Evolutionary conservation across 2,329 filamentous ascomycete genomes (phyloP).

Genomic region (Colletotrichum neosansevieriae): DNA sequence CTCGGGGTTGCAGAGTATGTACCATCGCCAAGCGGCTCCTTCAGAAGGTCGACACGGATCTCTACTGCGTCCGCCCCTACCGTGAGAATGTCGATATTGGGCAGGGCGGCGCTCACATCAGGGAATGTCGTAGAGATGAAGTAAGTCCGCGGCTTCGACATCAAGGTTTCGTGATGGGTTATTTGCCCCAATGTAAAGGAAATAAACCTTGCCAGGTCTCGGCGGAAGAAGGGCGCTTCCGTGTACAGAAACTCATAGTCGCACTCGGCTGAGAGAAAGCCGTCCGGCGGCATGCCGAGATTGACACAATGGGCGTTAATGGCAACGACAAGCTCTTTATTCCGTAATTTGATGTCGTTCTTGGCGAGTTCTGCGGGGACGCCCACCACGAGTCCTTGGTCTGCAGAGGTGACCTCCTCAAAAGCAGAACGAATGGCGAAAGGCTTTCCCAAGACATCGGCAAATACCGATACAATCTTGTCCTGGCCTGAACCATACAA

Average conservation of each 20-base stretch:
- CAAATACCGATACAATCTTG: slow-evolving; percentile 79
- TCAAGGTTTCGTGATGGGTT: slow-evolving; percentile 80
- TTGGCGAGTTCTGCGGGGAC: slow-evolving; percentile 69
- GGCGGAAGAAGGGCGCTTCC: slow-evolving; percentile 75
- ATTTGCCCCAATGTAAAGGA: slow-evolving; percentile 85
- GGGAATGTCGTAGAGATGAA: slow-evolving; percentile 91
- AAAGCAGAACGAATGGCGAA: slow-evolving; percentile 70
- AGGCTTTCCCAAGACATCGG: slow-evolving; percentile 82
- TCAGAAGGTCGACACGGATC: slow-evolving; percentile 83
- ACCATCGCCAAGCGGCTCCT: slow-evolving; percentile 75
- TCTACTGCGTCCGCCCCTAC: slow-evolving; percentile 90
- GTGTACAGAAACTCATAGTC: slow-evolving; percentile 92
- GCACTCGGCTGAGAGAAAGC: slow-evolving; percentile 73
- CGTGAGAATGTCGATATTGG: slow-evolving; percentile 88
- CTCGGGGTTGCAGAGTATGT: slow-evolving; percentile 77
- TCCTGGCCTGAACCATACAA: slow-evolving; percentile 80
- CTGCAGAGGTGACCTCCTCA: slow-evolving; percentile 63
- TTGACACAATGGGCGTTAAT: slow-evolving; percentile 84
- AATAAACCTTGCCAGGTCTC: slow-evolving; percentile 82
- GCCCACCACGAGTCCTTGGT: slow-evolving; percentile 76
- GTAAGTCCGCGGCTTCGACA: slow-evolving; percentile 82
- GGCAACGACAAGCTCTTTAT: slow-evolving; percentile 70
- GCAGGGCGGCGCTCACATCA: slow-evolving; percentile 83
- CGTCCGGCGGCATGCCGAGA: slow-evolving; percentile 76
- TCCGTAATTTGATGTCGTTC: slow-evolving; percentile 67